A percentile compares a stretch with the other conserved stretches of the same genome.
Evolutionary conservation across 179 eudicot genomes (phyloP).

Genomic region (Spinacia oleracea): DNA sequence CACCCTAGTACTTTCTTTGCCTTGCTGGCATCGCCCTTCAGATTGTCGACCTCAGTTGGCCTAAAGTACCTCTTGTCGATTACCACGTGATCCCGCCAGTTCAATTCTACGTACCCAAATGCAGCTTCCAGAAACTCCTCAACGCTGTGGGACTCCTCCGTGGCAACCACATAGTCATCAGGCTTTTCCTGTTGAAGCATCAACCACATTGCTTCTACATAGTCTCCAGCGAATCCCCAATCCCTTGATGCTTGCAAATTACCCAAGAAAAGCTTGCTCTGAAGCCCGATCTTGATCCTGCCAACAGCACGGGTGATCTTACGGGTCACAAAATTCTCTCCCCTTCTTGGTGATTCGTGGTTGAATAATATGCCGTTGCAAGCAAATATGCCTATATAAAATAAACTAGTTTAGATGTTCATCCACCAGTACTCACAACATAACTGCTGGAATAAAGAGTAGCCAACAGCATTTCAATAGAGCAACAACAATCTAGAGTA

Average conservation of each 20-base stretch:
- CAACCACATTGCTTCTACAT: slow-evolving; percentile 99
- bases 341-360: slow-evolving; percentile 91
- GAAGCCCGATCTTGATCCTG: slow-evolving; percentile 82
- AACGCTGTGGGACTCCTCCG: slow-evolving; percentile 91
- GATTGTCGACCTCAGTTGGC: slow-evolving; percentile 93
- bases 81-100: slow-evolving; percentile 87
- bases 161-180: slow-evolving; percentile 90
- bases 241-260: slow-evolving; percentile 86
- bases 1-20: slow-evolving; percentile 78
- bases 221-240: slow-evolving; percentile 99
- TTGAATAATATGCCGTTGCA: slow-evolving; percentile 94
- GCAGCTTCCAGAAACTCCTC: slow-evolving; percentile 88
- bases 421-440: not conserved
- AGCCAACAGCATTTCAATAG: not conserved
- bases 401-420: not conserved
- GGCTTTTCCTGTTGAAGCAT: slow-evolving; percentile 99
- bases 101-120: slow-evolving; percentile 78
- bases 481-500: not conserved
- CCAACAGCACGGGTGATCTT: slow-evolving; percentile 96
- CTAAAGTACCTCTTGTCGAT: slow-evolving; percentile 88
- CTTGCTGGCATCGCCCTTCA: slow-evolving; percentile 85
- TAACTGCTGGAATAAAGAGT: not conserved
- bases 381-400: slow-evolving; percentile 60
- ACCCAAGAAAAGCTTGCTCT: slow-evolving; percentile 85
- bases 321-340: slow-evolving; percentile 95